Evolutionary conservation across 2,329 filamentous ascomycete genomes (phyloP), one percentile per base, ranked within the genome.

Genomic region (Aphanocladium album): DNA sequence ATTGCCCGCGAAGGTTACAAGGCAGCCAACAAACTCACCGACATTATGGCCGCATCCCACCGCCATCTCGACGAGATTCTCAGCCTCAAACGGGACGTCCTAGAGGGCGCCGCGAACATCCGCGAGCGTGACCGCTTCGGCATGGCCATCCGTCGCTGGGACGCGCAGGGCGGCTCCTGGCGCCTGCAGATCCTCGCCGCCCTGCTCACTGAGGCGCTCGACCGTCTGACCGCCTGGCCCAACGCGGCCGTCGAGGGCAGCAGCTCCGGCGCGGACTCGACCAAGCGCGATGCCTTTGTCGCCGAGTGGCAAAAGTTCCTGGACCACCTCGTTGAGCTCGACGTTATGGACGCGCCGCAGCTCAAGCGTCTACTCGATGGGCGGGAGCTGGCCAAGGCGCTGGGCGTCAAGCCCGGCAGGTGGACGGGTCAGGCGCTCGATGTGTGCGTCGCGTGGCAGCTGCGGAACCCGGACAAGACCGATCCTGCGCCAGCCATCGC

Each of bases 401-500:
- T 98, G 3, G 84, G 82, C 0, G 76, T 82, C n/a, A 86, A 85
- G 64, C 88, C 90, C 0, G 91, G 91, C 1, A 86, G 80, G n/a
- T 98, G 93, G 93, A 89, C 96, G 82, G 85, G 85, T 58, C 80
- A 82, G 50, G 92, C 92, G 3, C 76, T 96, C 51, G 89, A 96
- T 35, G 79, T 92, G 4, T 89, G 91, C 63, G 84, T 96, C 73
- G 86, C 87, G 63, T 98, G 93, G 92, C 95, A 98, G 74, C 81
- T 98, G 57, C 83, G 90, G 41, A 86, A 98, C 69, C 91, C 92
- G 0, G 80, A 80, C 4, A 79, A 77, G 61, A 83, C 80, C 3
- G 88, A 93, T 63, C 73, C 79, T 7, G 68, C 76, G 7, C 82
- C 78, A 2, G 87, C 82, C 1, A 75, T 91, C 57, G 80, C 86